Evolutionary conservation across 208 protist species (phyloP).

Genomic region (Tetramitus jugosus): DNA sequence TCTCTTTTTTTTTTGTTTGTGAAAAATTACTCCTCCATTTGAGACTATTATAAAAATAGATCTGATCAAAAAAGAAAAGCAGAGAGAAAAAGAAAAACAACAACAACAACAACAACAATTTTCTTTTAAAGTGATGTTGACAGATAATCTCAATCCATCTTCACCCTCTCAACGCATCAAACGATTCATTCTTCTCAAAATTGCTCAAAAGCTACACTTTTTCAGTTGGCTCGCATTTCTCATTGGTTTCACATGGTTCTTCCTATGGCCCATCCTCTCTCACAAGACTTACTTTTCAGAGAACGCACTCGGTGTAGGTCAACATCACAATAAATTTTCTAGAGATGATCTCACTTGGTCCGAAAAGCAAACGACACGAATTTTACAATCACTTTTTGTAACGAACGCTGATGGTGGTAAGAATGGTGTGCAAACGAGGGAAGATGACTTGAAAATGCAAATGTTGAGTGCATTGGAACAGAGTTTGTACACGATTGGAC

Average conservation of each 20-base stretch:
- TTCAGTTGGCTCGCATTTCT: neutral
- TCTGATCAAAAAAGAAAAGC: neutral
- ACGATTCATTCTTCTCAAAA: neutral
- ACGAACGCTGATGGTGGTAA: too few species aligned
- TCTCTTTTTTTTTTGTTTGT: too few species aligned
- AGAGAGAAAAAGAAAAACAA: neutral
- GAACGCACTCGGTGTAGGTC: neutral
- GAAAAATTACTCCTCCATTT: too few species aligned
- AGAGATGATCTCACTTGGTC: neutral
- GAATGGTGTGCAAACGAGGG: too few species aligned
- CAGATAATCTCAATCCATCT: too few species aligned
- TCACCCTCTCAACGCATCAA: too few species aligned
- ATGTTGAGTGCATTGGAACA: neutral
- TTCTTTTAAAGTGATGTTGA: too few species aligned
- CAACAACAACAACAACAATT: neutral
- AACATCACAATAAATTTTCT: neutral
- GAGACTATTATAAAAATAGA: too few species aligned
- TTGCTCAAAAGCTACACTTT: neutral
- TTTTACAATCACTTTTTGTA: neutral
- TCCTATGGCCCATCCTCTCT: neutral
- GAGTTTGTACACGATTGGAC: neutral
- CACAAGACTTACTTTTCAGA: neutral
- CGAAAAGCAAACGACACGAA: neutral
- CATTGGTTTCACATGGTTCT: neutral
- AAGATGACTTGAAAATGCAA: neutral